Evolutionary conservation across 495 filamentous ascomycete genomes (phyloP).

Genomic region (Lineolata rhizophorae): DNA sequence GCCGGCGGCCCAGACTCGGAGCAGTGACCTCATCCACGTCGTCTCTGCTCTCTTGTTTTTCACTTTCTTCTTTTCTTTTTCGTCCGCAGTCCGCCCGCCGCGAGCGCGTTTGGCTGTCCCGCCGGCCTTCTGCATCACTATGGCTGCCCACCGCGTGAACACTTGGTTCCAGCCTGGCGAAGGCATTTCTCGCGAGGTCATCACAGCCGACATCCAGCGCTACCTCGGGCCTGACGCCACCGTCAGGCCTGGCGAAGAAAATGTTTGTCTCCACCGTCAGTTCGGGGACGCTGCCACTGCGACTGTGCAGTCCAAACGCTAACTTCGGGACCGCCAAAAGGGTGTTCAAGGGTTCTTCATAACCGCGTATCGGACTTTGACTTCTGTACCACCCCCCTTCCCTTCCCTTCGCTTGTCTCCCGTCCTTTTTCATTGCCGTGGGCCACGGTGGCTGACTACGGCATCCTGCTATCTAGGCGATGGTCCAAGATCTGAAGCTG

Average conservation of each 20-base stretch:
- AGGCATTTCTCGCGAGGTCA: conserved; percentile 82
- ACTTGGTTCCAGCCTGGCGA: conserved; percentile 56
- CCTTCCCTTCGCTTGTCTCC: conserved; percentile 1
- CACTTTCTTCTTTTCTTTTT: no score
- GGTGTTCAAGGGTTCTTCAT: conserved; percentile 61
- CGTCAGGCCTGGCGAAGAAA: conserved; percentile 48
- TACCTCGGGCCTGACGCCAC: conserved; percentile 84
- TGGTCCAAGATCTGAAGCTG: conserved; percentile 68
- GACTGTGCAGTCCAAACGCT: no score
- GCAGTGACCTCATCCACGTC: no score
- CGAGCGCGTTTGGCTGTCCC: no score
- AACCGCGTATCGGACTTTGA: conserved; percentile 70
- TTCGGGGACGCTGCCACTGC: background rate
- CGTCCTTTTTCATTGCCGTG: conserved; percentile 4
- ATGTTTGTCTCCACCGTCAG: background rate
- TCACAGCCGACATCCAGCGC: conserved; percentile 85
- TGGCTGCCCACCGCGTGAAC: background rate
- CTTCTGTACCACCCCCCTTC: conserved; percentile 38
- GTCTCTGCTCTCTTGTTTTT: no score
- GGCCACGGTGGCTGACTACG: conserved; percentile 1
- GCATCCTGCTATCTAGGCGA: no score
- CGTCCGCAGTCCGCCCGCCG: no score
- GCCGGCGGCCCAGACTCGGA: no score
- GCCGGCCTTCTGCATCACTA: no score
- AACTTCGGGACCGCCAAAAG: no score